phyloP scores from a whole-genome alignment of 495 filamentous ascomycete genomes.

The Aspergillus baeticus region DNA sequence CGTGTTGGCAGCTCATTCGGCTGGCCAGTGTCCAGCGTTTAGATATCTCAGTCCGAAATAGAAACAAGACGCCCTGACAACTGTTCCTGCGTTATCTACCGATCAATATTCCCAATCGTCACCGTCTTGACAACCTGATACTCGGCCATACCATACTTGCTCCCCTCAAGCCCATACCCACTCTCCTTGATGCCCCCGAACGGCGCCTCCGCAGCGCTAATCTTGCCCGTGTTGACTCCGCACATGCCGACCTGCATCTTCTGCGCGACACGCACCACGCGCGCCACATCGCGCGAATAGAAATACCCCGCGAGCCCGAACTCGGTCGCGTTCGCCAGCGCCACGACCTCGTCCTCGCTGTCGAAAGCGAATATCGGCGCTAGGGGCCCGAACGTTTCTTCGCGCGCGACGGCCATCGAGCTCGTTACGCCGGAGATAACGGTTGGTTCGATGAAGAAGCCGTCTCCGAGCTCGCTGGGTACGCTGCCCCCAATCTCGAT shows the following conservation, averaged over 20 bases:
- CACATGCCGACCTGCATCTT: constrained; percentile 29
- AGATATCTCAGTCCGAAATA: too few relatives aligned
- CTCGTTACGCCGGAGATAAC: constrained; percentile 62
- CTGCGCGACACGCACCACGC: constrained; percentile 20
- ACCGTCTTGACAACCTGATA: too few relatives aligned
- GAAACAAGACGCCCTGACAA: too few relatives aligned
- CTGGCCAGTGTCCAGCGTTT: too few relatives aligned
- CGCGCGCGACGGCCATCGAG: constrained; percentile 31
- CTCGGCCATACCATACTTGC: too few relatives aligned
- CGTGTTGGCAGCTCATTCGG: too few relatives aligned
- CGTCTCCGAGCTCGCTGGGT: constrained; percentile 49
- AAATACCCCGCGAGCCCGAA: constrained; percentile 34
- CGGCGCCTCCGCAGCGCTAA: neutral
- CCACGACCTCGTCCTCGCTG: constrained; percentile 26
- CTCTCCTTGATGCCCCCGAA: constrained; percentile 1
- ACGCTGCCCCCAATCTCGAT: constrained; percentile 17
- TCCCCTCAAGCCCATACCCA: neutral
- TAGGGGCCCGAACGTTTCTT: constrained; percentile 36
- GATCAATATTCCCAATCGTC: too few relatives aligned
- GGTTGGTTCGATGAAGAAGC: constrained; percentile 70
- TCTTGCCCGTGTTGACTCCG: constrained; percentile 32
- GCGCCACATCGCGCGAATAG: constrained; percentile 24
- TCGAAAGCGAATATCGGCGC: constrained; percentile 25
- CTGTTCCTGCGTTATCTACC: too few relatives aligned
- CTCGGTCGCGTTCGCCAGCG: constrained; percentile 25